Evolutionary conservation across 805 yeast species (phyloP).

Genomic region (Ogataea pilisensis): DNA sequence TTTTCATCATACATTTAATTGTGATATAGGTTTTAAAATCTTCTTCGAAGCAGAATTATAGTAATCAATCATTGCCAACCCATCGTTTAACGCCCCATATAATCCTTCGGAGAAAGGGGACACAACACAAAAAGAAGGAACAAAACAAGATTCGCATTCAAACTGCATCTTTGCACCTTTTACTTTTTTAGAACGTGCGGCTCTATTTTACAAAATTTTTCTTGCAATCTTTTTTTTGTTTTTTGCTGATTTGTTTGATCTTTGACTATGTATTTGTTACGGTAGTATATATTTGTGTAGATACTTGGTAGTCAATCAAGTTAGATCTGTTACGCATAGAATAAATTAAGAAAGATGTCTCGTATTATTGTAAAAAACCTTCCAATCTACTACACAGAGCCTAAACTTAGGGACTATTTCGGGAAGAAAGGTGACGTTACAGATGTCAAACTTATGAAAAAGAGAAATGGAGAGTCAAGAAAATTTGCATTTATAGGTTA

Average conservation of each 20-base stretch:
- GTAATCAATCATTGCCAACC: no score
- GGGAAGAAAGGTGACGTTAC: slow-evolving; percentile 56
- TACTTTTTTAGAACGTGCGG: background rate
- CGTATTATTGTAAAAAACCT: slow-evolving; percentile 89
- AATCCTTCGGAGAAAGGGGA: no score
- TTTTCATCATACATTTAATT: slow-evolving; percentile 12
- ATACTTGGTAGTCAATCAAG: no score
- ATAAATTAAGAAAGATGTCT: no score
- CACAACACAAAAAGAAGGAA: background rate
- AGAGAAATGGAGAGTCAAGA: slow-evolving; percentile 80
- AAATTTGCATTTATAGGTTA: slow-evolving; percentile 92
- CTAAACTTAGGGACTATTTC: slow-evolving; percentile 64
- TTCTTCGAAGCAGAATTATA: no score
- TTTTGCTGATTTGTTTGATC: background rate
- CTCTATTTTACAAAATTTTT: slow-evolving; percentile 1
- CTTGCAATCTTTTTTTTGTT: background rate
- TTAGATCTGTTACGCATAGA: no score
- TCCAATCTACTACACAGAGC: slow-evolving; percentile 76
- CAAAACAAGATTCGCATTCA: no score
- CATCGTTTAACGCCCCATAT: no score
- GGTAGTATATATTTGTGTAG: no score
- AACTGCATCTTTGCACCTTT: background rate
- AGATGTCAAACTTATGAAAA: slow-evolving; percentile 82
- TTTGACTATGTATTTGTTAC: background rate
- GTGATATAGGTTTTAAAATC: no score